Conservation (phyloP, 352 stramenopile genomes). For the Pythium insidiosum region DNA sequence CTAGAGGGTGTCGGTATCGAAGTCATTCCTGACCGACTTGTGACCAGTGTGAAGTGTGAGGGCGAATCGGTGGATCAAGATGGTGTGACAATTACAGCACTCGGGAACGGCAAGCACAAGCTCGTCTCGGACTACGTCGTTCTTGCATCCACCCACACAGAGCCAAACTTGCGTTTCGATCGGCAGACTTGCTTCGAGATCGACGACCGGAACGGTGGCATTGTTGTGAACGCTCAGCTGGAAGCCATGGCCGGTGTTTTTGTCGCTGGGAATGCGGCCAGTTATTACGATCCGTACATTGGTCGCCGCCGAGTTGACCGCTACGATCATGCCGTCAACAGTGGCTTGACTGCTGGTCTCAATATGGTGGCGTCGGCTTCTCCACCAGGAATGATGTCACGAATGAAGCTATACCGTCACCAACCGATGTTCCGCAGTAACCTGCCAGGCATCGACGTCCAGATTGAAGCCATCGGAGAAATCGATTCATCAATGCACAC, state of each 20-base stretch:
- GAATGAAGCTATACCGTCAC: slow-evolving; percentile 83
- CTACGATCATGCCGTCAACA: slow-evolving; percentile 92
- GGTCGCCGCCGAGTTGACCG: slow-evolving; percentile 82
- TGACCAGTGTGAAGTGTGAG: slow-evolving; percentile 68
- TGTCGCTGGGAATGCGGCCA: slow-evolving; percentile 84
- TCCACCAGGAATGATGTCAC: slow-evolving; percentile 26
- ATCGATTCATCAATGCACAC: slow-evolving; percentile 72
- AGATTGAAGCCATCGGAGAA: slow-evolving; percentile 82
- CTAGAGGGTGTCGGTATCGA: slow-evolving; percentile 58
- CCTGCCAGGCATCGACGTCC: slow-evolving; percentile 57
- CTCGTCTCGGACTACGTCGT: slow-evolving; percentile 88
- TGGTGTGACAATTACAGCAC: slow-evolving; percentile 43
- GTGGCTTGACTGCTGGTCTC: slow-evolving; percentile 73
- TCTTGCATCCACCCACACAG: slow-evolving; percentile 88
- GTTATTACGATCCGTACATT: slow-evolving; percentile 86
- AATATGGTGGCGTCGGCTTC: slow-evolving; percentile 77
- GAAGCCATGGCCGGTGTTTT: slow-evolving; percentile 88
- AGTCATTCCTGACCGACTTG: slow-evolving; percentile 53
- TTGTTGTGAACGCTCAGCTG: slow-evolving; percentile 87
- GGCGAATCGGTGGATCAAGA: slow-evolving; percentile 29
- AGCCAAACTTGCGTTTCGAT: slow-evolving; percentile 70
- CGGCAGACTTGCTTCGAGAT: slow-evolving; percentile 70
- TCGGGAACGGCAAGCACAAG: slow-evolving; percentile 58
- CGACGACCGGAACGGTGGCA: slow-evolving; percentile 79
- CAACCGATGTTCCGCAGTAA: slow-evolving; percentile 85